Evolutionary conservation across 768 basidiomycete genomes (phyloP), one percentile per base, ranked within the genome.

Genomic region (Boletus sp.): DNA sequence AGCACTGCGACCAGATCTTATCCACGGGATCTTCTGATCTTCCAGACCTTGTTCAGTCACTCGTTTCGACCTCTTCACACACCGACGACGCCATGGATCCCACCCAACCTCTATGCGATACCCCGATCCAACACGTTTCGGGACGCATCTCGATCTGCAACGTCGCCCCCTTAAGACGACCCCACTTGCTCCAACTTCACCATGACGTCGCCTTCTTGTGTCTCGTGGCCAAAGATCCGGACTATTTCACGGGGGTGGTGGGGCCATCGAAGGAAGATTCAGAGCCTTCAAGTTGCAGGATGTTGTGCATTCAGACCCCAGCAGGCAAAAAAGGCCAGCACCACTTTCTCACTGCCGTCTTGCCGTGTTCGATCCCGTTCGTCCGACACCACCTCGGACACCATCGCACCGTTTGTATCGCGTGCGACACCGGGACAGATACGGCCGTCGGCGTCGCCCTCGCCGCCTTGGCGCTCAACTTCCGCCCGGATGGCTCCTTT

Each of bases 381-480:
- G 78, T 84, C 32, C 61, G 60, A 2, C 24, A 56, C 0, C 70
- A 78, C 12, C 73, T 91, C 2, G 42, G 61, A 9, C 37, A 61
- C 14, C 76, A 75, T 0, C 62, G 58, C 15, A 58, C 64, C 9
- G 65, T 86, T 0, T 83, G 83, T 59, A 71, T 85, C 20, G 78
- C 78, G 24, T 86, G 84, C 58, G 77, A 77, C 30, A 76, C 75
- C 0, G 87, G 88, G 8, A 81, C 80, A 32, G 87, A 93, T 61
- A 65, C 76, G 4, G 80, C 84, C 52, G 78, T 88, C 3, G 89
- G 90, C 2, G 76, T 91, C 1, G 83, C 79, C 1, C 61, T 91
- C 3, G 81, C 77, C 12, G 79, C 83, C 1, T 69, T 91, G 3
- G 80, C 84, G 33, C 50, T 75, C 17, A 83, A 80, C 57, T 92